Conservation (phyloP, 1,284 basidiomycete genomes). For the Melampsora americana region DNA sequence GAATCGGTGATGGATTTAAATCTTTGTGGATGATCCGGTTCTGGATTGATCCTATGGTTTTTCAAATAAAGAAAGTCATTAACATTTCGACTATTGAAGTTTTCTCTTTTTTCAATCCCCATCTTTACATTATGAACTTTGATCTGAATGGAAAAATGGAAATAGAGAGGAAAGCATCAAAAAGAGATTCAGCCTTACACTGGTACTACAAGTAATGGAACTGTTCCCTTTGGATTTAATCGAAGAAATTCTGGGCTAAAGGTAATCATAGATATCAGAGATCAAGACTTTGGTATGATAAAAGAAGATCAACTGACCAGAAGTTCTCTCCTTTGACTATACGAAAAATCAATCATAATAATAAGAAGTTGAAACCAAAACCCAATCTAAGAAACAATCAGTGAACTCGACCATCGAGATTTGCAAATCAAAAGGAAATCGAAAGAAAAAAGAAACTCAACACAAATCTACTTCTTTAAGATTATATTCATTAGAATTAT, state of each 20-base stretch:
- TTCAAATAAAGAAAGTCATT: neutral
- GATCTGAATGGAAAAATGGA: too few relatives aligned
- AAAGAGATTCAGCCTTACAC: neutral
- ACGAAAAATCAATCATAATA: too few relatives aligned
- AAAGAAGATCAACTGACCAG: neutral
- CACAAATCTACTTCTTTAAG: neutral
- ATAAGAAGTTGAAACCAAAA: too few relatives aligned
- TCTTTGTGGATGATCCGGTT: constrained; percentile 2
- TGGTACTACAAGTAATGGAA: neutral
- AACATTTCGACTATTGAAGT: neutral
- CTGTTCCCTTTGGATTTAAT: constrained; percentile 4
- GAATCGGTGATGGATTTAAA: neutral
- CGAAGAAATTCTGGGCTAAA: constrained; percentile 1
- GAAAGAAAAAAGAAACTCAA: neutral
- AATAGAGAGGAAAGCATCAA: neutral
- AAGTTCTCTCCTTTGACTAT: constrained; percentile 7
- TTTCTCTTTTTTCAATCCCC: too few relatives aligned
- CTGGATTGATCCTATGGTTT: constrained; percentile 1
- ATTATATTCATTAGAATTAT: neutral
- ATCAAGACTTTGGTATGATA: neutral
- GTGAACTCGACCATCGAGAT: neutral
- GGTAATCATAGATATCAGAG: neutral
- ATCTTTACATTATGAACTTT: too few relatives aligned
- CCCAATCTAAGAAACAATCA: neutral
- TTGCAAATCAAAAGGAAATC: neutral